These are phyloP conservation scores for Yamadazyma paraphyllophila DNA, from an alignment of 805 yeast species.

Conservation along the genomic window DNA sequence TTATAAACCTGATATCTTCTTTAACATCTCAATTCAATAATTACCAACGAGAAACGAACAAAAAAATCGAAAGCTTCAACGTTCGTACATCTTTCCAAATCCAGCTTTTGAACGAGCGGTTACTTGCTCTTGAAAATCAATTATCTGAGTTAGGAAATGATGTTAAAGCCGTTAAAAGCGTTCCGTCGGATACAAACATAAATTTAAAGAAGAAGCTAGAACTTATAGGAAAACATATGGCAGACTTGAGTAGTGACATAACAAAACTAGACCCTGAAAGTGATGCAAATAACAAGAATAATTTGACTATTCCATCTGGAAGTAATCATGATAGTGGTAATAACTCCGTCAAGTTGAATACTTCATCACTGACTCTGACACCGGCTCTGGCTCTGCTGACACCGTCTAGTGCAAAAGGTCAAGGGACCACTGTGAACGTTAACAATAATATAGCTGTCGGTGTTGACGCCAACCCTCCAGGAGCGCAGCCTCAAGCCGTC, in stretches of 20 bases:
- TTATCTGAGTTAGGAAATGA: constrained; percentile 1
- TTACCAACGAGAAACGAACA: constrained; percentile 18
- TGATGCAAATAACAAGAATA: too few relatives aligned
- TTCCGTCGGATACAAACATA: neutral
- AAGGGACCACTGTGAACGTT: constrained; percentile 2
- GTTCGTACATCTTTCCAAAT: constrained; percentile 13
- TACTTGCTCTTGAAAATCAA: constrained; percentile 9
- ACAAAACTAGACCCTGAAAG: constrained; percentile 9
- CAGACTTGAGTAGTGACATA: constrained; percentile 15
- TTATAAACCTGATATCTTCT: neutral
- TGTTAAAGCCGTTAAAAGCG: constrained; percentile 1
- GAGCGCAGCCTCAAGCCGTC: neutral
- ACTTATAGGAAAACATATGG: constrained; percentile 15
- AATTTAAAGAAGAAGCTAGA: constrained; percentile 13
- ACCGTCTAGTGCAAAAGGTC: neutral
- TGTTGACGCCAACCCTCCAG: neutral
- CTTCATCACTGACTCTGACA: neutral
- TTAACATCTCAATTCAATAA: neutral
- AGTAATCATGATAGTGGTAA: too few relatives aligned
- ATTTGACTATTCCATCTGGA: too few relatives aligned
- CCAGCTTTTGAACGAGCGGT: constrained; percentile 12
- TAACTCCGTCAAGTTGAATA: neutral
- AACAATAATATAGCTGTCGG: constrained; percentile 2
- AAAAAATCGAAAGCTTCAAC: constrained; percentile 22
- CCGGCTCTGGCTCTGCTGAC: constrained; percentile 4